Base-by-base conservation (phyloP, 768 basidiomycete species). In the Boletus rex-veris region DNA sequence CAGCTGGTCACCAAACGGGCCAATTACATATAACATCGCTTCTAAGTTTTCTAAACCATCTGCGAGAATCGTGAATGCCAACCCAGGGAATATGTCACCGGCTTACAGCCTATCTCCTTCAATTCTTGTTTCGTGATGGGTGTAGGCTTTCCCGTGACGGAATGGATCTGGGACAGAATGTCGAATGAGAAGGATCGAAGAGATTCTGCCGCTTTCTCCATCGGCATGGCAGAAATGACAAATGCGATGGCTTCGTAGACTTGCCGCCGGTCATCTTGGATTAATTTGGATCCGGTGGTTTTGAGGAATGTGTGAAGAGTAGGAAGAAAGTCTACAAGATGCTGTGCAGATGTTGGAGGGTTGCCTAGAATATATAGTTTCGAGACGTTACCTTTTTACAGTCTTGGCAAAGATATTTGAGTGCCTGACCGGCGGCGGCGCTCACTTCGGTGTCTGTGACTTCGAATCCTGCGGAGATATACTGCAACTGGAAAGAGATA, bases 331-430 rank as follows among this genome's bases (percentile, higher is more conserved):
- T 93, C 85, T 28, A 94, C 84, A 43, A 99, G 79, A 71, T 98
- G 95, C 86, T 93, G 67, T 19, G 48, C 12, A 18, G 12, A 38
- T 28, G 42, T 60, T 53, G 49, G 26, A 36, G 52, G 19, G 31
- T 40, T 5, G 48, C 50, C 10, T 45, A 48, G 52, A 38, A 60
- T 43, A 56, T 24, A 58, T n/a, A 37, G 16, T 45, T 41, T 4
- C 46, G 31, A 31, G 14, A 52, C 36, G 36, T 58, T 64, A 91
- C 92, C 76, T 81, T 76, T 76, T 88, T 92, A 75, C 97, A 98
- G 70, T 99, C 97, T 67, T 97, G 89, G 71, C 96, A 98, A 57
- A 99, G 78, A 72, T 90, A 98, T 68, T 94, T 96, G 74, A 99
- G 79, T 9, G 97, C 94, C 68, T 97, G 93, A 3, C 95, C 92